Conservation (phyloP, 208 protist species). For the Herpetomonas tarakana region DNA sequence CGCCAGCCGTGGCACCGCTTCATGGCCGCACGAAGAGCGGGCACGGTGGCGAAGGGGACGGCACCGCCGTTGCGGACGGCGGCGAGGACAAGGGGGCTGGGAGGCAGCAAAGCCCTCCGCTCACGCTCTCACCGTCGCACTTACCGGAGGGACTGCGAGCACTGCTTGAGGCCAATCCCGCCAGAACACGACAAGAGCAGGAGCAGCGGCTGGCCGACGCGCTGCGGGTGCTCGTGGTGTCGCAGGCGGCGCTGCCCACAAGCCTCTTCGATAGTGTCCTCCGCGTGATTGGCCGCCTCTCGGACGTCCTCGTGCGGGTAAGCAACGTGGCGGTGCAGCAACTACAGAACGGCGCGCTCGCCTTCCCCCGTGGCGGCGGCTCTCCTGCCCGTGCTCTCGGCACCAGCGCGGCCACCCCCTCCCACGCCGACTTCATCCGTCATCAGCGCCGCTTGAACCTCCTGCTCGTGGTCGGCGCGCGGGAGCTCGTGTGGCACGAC, state of each 20-base stretch:
- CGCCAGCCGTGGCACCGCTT: conserved; percentile 3
- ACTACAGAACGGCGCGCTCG: neutral
- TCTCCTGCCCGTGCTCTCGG: neutral
- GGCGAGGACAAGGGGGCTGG: neutral
- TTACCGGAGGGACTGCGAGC: conserved; percentile 1
- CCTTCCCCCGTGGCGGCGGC: neutral
- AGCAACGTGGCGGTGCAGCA: conserved; percentile 3
- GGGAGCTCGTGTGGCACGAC: conserved; percentile 20
- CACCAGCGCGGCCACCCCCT: neutral
- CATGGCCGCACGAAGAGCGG: neutral
- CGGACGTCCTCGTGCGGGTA: conserved; percentile 4
- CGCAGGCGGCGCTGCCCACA: conserved; percentile 13
- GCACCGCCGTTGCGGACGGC: neutral
- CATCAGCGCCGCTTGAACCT: conserved; percentile 5
- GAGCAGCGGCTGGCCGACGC: conserved; percentile 14
- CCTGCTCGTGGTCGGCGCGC: conserved; percentile 10
- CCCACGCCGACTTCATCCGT: neutral
- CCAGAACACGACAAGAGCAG: neutral
- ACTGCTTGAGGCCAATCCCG: neutral
- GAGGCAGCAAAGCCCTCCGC: neutral
- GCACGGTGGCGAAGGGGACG: too few species aligned
- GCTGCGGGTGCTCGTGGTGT: conserved; percentile 13
- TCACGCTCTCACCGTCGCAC: neutral
- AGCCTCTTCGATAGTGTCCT: conserved; percentile 17
- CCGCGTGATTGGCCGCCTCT: conserved; percentile 8